A percentile compares a stretch with the other conserved stretches of the same genome.
Conservation (phyloP, 768 basidiomycete species). For the Crucibulum laeve region DNA sequence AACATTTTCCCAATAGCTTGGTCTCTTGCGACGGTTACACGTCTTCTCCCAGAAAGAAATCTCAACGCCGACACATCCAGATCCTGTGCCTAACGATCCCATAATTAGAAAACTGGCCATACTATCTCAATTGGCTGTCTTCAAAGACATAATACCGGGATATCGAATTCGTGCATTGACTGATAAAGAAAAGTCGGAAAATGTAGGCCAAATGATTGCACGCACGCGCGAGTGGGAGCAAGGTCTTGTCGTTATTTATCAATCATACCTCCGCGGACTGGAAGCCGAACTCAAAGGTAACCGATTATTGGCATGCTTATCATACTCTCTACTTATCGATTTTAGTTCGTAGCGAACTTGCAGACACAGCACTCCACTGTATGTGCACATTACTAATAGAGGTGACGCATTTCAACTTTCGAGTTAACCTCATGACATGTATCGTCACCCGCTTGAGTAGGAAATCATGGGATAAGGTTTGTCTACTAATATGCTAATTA, state of each 20-base stretch:
- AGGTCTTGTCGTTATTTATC: conserved; percentile 84
- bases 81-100: conserved; percentile 73
- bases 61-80: conserved; percentile 60
- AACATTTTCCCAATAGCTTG: conserved; percentile 49
- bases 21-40: conserved; percentile 82
- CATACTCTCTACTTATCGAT: conserved; percentile 9
- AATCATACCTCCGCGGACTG: conserved; percentile 79
- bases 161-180: conserved; percentile 92
- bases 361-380: conserved; percentile 70
- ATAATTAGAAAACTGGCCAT: conserved; percentile 85
- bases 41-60: conserved; percentile 83
- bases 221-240: conserved; percentile 94
- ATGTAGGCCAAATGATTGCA: conserved; percentile 90
- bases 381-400: conserved; percentile 84
- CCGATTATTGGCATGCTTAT: conserved; percentile 8
- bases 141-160: conserved; percentile 93
- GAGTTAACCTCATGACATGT: conserved; percentile 85
- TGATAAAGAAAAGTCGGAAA: conserved; percentile 87
- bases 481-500: conserved; percentile 17
- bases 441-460: conserved; percentile 80
- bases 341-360: conserved; percentile 60
- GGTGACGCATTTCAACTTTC: conserved; percentile 95
- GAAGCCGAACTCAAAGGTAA: conserved; percentile 86
- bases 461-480: conserved; percentile 85
- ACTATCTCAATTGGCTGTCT: conserved; percentile 88